Evolutionary conservation across 441 rosid genomes (phyloP), one percentile per base, ranked within the genome.

Genomic region (Populus hybrid): DNA sequence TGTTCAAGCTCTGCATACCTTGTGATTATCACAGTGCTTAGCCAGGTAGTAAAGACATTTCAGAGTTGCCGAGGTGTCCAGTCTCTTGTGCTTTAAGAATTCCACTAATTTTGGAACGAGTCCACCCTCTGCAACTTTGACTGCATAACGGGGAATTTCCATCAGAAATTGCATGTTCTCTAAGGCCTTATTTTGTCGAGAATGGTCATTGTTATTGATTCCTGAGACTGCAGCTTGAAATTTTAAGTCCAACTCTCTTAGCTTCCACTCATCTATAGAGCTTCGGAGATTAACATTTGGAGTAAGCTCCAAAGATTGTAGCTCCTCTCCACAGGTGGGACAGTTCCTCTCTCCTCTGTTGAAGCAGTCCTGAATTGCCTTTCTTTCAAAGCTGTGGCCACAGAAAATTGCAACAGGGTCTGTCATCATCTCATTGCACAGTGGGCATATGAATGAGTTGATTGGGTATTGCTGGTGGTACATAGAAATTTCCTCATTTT

Each of bases 311-410:
- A 81, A 68, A 73, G 83, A 83, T 2, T 71, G 77, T 24, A 87
- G 89, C 80, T 76, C 81, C 76, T 86, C 81, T 76, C 79, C 69
- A 74, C 90, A 89, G 64, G 75, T 78, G 59, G 92, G 92, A 64
- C 92, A 87, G 56, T 71, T 72, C 72, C 69, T 84, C 70, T 83
- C 61, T 18, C 88, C 90, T 68, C 71, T 66, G 42, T 76, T 68
- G 70, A 87, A 87, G 79, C 82, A 76, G 45, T 84, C 76, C 75
- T 69, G 80, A 71, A 89, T 87, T 18, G 92, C 92, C 76, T 76
- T 73, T 79, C 88, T 82, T 80, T 87, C 89, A 72, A 89, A 89
- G 83, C 92, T 87, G 74, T 86, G 89, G 66, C 92, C 88, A 1
- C 89, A 87, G 24, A 79, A 64, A 64, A 86, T 78, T 2, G 89